Percentiles rank a stretch among this genome's conserved stretches.
These are phyloP conservation scores for Paramecium tetraurelia DNA, from an alignment of 73 alveolate genomes.

Conservation along the genomic window DNA sequence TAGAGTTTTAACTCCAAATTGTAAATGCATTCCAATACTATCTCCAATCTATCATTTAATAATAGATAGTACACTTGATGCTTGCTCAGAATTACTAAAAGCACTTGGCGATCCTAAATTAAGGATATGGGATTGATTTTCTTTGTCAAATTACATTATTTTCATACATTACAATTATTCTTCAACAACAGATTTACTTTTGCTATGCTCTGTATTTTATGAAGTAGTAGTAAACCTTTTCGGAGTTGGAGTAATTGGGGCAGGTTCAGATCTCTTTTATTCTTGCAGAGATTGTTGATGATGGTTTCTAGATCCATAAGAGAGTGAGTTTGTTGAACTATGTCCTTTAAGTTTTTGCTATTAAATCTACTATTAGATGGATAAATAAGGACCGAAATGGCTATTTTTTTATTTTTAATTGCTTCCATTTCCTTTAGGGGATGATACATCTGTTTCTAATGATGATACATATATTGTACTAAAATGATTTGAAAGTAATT, in stretches of 20 bases:
- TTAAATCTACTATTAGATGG: neutral
- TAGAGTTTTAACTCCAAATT: neutral
- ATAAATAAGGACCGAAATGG: constrained; percentile 7
- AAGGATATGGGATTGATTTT: neutral
- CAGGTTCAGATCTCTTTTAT: neutral
- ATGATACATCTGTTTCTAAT: constrained; percentile 18
- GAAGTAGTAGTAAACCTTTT: constrained; percentile 4
- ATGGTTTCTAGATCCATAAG: constrained; percentile 4
- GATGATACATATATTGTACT: neutral
- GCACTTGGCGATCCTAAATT: constrained; percentile 38
- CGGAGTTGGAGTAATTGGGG: neutral
- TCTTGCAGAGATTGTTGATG: neutral
- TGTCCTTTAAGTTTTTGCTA: constrained; percentile 29
- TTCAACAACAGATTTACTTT: constrained; percentile 49
- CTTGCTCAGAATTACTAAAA: neutral
- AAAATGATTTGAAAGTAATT: neutral
- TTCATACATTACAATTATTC: constrained; percentile 40
- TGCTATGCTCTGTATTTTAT: constrained; percentile 40
- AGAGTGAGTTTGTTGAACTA: neutral
- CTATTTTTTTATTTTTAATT: neutral
- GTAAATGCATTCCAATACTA: neutral
- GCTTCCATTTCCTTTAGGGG: constrained; percentile 7
- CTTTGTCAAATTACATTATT: constrained; percentile 21
- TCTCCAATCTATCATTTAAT: constrained; percentile 19
- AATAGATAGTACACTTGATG: constrained; percentile 15